Conservation (phyloP, 306 rosid genomes). For the Alnus rubra region DNA sequence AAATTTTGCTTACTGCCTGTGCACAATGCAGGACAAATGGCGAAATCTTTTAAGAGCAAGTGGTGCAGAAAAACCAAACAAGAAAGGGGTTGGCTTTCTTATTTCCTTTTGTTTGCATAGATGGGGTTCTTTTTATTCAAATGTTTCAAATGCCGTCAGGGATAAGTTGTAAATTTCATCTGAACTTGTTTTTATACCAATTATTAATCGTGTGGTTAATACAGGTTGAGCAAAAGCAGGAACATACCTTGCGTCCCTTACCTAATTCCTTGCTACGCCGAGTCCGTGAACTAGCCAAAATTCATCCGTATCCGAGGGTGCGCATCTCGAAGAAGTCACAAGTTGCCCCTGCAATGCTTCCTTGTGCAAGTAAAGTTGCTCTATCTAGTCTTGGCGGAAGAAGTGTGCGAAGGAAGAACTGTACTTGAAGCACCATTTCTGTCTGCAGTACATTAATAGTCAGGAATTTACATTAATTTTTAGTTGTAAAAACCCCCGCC, state of each 20-base stretch:
- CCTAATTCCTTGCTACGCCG: conserved; percentile 66
- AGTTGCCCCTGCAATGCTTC: conserved; percentile 36
- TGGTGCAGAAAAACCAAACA: conserved; percentile 47
- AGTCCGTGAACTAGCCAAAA: conserved; percentile 77
- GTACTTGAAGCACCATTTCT: conserved; percentile 36
- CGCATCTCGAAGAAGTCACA: conserved; percentile 52
- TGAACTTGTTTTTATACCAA: neutral
- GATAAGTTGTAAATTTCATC: neutral
- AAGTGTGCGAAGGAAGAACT: conserved; percentile 46
- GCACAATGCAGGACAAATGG: conserved; percentile 88
- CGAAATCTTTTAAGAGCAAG: conserved; percentile 79
- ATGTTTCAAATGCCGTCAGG: neutral
- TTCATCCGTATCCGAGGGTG: conserved; percentile 84
- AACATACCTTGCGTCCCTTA: conserved; percentile 49
- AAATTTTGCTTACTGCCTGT: conserved; percentile 21
- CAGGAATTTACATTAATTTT: conserved; percentile 42
- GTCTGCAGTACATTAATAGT: conserved; percentile 36
- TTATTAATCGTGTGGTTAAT: conserved; percentile 30
- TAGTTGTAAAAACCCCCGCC: conserved; percentile 40
- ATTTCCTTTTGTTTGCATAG: neutral
- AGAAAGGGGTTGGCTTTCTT: conserved; percentile 56
- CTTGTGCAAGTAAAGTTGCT: conserved; percentile 35
- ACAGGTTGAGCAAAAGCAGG: conserved; percentile 65
- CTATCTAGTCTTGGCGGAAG: conserved; percentile 44
- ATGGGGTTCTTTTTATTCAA: neutral